phyloP scores from a whole-genome alignment of 2,329 filamentous ascomycete species.

The Sporothrix inflata region DNA sequence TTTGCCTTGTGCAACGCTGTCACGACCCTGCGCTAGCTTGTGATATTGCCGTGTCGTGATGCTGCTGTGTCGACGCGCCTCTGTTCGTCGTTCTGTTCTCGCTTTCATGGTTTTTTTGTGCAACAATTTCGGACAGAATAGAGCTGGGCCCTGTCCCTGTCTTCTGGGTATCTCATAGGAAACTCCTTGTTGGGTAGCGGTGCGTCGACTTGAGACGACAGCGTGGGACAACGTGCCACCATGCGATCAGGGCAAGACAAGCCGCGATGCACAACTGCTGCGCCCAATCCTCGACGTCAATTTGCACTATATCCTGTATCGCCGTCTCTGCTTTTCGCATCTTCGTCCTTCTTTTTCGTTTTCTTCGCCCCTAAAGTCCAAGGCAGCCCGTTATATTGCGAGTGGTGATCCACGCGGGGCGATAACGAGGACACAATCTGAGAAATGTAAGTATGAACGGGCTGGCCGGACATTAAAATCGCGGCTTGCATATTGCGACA shows the following conservation, averaged over 20 bases:
- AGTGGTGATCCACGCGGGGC: neutral
- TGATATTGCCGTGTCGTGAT: neutral
- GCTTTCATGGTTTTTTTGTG: neutral
- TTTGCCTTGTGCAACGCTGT: neutral
- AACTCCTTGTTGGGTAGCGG: neutral
- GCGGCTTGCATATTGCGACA: neutral
- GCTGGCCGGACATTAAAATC: neutral
- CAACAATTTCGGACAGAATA: neutral
- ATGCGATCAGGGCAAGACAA: neutral
- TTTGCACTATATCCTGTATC: neutral
- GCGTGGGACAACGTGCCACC: neutral
- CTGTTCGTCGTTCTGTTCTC: neutral
- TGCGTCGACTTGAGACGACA: constrained; percentile 6
- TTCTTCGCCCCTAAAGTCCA: neutral
- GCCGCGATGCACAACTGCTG: neutral
- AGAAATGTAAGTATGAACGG: neutral
- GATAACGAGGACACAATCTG: neutral
- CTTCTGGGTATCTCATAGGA: neutral
- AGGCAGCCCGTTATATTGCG: neutral
- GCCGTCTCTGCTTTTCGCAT: neutral
- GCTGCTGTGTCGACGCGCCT: neutral
- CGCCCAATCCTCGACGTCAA: neutral
- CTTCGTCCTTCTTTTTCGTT: neutral
- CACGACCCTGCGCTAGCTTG: neutral
- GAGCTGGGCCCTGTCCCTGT: neutral